A percentile compares a stretch with the other conserved stretches of the same genome.
phyloP scores from a whole-genome alignment of 331 rosid genomes.

The Stylosanthes scabra region DNA sequence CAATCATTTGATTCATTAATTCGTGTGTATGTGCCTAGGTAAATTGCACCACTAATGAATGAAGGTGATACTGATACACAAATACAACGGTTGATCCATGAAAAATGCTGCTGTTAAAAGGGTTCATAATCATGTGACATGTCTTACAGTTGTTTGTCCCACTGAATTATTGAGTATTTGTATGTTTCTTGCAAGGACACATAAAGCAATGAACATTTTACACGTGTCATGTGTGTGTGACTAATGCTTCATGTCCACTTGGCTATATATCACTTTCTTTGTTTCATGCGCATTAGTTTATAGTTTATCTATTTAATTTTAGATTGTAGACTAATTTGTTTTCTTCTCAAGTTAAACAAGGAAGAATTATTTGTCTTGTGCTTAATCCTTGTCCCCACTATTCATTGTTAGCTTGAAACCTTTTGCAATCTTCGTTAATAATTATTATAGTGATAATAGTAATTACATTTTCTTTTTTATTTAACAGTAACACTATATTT shows the following conservation, averaged over 20 bases:
- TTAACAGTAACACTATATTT: too few relatives aligned
- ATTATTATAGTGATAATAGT: background rate
- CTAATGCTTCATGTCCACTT: constrained; percentile 1
- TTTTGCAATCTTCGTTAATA: background rate
- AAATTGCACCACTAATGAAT: constrained; percentile 15
- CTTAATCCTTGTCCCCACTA: constrained; percentile 31
- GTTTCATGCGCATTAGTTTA: constrained; percentile 3
- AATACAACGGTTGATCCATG: constrained; percentile 3
- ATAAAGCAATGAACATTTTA: constrained; percentile 1
- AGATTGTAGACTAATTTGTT: background rate
- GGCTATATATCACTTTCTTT: constrained; percentile 4
- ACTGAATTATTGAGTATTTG: constrained; percentile 39
- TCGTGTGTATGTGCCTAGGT: background rate
- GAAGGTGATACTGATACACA: background rate
- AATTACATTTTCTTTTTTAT: too few relatives aligned
- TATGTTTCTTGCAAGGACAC: background rate
- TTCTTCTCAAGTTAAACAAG: constrained; percentile 9
- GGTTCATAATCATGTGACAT: constrained; percentile 17
- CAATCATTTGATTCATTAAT: background rate
- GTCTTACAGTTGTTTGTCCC: constrained; percentile 19
- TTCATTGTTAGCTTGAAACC: background rate
- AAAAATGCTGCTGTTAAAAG: background rate
- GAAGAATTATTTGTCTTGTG: constrained; percentile 31
- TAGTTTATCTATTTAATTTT: too few relatives aligned
- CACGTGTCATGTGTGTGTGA: constrained; percentile 3